Evolutionary conservation across 2,329 filamentous ascomycete species (phyloP).

Genomic region (Colletotrichum sp.): DNA sequence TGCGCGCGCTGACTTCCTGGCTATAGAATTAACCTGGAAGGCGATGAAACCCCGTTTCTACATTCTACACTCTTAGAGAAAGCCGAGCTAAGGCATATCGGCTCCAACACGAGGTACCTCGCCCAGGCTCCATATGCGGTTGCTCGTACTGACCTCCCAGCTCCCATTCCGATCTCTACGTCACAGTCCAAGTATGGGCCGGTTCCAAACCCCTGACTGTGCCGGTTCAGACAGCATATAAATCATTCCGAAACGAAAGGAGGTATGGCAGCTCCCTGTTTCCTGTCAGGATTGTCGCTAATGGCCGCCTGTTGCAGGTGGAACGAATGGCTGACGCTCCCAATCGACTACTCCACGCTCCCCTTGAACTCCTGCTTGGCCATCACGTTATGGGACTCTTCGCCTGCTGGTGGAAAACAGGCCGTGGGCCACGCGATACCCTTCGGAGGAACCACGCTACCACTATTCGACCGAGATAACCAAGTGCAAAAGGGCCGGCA

Average conservation of each 20-base stretch:
- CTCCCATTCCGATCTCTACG: constrained; percentile 85
- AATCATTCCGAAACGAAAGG: constrained; percentile 79
- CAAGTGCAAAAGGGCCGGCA: constrained; percentile 91
- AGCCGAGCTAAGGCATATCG: constrained; percentile 83
- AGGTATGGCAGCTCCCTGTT: constrained; percentile 43
- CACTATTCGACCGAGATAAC: constrained; percentile 91
- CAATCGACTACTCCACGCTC: constrained; percentile 82
- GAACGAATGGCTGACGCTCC: constrained; percentile 96
- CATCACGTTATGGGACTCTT: constrained; percentile 95
- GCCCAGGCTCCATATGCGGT: background rate
- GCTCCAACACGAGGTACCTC: constrained; percentile 77
- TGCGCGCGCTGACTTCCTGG: background rate
- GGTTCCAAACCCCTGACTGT: constrained; percentile 95
- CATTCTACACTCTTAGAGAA: constrained; percentile 76
- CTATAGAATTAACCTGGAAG: constrained; percentile 52
- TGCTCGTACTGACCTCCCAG: constrained; percentile 47
- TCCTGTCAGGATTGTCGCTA: background rate
- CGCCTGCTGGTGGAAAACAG: constrained; percentile 74
- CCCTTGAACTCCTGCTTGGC: constrained; percentile 84
- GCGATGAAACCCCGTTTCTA: constrained; percentile 45
- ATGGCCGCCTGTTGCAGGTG: constrained; percentile 57
- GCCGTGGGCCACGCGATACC: constrained; percentile 81
- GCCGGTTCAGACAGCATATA: constrained; percentile 91
- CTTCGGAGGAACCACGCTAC: constrained; percentile 91
- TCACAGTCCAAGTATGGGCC: constrained; percentile 92